Percentiles rank a stretch among this genome's conserved stretches.
Conservation (phyloP, 164 flowering plant species). For the Chimonanthus praecox region DNA sequence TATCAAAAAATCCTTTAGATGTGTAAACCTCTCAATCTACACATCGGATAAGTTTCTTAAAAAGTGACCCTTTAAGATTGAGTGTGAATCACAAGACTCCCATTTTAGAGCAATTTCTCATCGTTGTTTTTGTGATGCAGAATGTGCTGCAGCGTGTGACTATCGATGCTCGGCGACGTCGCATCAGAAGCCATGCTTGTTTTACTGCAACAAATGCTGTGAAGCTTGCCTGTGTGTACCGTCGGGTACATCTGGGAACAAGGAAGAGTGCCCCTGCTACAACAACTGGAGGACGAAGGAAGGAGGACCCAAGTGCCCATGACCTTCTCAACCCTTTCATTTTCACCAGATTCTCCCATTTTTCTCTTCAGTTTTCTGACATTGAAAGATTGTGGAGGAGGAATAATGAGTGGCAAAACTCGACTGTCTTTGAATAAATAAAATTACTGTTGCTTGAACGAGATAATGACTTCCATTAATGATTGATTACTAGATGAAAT, state of each 20-base stretch:
- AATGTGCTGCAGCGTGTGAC: constrained; percentile 14
- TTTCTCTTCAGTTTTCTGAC: too few relatives aligned
- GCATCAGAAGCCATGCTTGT: constrained; percentile 15
- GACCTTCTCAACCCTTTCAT: not conserved
- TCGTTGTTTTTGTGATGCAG: constrained; percentile 1
- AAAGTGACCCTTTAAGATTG: too few relatives aligned
- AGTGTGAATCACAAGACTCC: too few relatives aligned
- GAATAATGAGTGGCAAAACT: not conserved
- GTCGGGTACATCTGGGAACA: constrained; percentile 29
- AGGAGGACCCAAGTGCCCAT: constrained; percentile 36
- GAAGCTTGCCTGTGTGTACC: constrained; percentile 28
- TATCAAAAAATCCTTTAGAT: too few relatives aligned
- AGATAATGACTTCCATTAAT: not conserved
- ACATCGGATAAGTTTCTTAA: too few relatives aligned
- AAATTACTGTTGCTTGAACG: not conserved
- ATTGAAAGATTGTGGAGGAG: too few relatives aligned
- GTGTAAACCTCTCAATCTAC: too few relatives aligned
- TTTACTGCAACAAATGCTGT: constrained; percentile 29
- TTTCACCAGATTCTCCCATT: not conserved
- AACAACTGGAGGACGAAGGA: constrained; percentile 27
- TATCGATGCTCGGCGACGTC: constrained; percentile 23
- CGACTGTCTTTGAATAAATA: not conserved
- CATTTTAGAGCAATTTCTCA: too few relatives aligned
- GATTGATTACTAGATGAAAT: not conserved
- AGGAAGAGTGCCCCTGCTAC: constrained; percentile 36